Conservation (phyloP, 2,329 filamentous ascomycete genomes). For the Colletotrichum eleusines region DNA sequence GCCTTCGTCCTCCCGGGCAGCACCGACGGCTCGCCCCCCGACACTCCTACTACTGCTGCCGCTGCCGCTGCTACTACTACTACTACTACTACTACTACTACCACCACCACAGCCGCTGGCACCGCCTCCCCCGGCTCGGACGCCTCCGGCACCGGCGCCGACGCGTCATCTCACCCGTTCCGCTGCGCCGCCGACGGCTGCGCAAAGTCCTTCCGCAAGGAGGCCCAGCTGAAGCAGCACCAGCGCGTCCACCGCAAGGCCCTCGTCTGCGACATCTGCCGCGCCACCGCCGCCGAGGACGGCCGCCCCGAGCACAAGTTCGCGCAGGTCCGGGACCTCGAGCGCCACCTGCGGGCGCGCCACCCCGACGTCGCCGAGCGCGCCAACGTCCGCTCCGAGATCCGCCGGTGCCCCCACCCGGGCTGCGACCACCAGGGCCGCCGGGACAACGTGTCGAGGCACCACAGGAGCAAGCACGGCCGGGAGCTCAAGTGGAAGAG, state of each 20-base stretch:
- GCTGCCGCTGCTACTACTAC: neutral
- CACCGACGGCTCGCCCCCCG: constrained; percentile 25
- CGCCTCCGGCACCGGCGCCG: constrained; percentile 13
- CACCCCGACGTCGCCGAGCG: constrained; percentile 38
- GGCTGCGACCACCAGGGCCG: constrained; percentile 42
- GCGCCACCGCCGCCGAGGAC: constrained; percentile 22
- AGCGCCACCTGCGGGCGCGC: constrained; percentile 43
- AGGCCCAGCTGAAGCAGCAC: constrained; percentile 43
- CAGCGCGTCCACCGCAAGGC: constrained; percentile 43
- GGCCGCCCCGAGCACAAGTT: constrained; percentile 42
- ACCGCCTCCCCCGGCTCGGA: constrained; percentile 26
- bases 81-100: neutral
- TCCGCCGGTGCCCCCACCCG: constrained; percentile 38
- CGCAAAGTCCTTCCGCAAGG: constrained; percentile 42
- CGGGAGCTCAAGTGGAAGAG: constrained; percentile 43
- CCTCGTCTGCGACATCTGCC: constrained; percentile 41
- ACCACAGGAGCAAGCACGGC: constrained; percentile 43
- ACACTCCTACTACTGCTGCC: neutral
- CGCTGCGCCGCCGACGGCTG: constrained; percentile 40
- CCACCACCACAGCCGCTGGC: neutral
- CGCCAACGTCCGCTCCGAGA: constrained; percentile 41
- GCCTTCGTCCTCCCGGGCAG: constrained; percentile 10
- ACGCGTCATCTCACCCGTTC: constrained; percentile 17
- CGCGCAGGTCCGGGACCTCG: constrained; percentile 43
- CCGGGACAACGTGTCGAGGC: constrained; percentile 43